Conservation (phyloP, 129 eudicot genomes). For the Flaveria trinervia region DNA sequence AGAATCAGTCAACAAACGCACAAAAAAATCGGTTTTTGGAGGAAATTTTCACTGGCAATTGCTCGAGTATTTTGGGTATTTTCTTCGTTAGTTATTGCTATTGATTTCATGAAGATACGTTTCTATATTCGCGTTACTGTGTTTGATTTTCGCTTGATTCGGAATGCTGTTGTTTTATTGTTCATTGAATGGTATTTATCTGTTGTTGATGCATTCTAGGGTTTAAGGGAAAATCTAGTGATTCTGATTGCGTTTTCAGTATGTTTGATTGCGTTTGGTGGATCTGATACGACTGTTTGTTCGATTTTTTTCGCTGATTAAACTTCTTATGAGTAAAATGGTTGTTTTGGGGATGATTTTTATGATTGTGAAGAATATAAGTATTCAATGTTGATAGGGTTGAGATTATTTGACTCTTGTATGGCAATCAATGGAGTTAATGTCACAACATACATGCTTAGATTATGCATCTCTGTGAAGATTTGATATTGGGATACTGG, state of each 20-base stretch:
- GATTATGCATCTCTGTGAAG: conserved; percentile 3
- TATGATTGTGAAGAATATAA: conserved; percentile 7
- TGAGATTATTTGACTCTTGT: conserved; percentile 9
- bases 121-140: conserved; percentile 12
- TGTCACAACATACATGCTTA: background rate
- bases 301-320: conserved; percentile 7
- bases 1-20: conserved; percentile 24
- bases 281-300: conserved; percentile 24
- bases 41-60: conserved; percentile 28
- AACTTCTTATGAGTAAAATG: background rate
- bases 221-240: conserved; percentile 33
- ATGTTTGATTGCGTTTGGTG: conserved; percentile 14
- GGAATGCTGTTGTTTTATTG: conserved; percentile 26
- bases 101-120: conserved; percentile 20
- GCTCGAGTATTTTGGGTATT: conserved; percentile 28
- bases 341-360: background rate
- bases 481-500: conserved; percentile 18
- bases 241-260: conserved; percentile 15
- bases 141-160: conserved; percentile 26
- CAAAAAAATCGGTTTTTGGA: conserved; percentile 17
- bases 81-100: conserved; percentile 25
- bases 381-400: conserved; percentile 11
- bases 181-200: conserved; percentile 15
- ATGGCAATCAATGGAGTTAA: conserved; percentile 25
- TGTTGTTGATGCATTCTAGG: conserved; percentile 30